Base-by-base conservation (phyloP, 768 basidiomycete species). In the Panaeolus cyanescens region DNA sequence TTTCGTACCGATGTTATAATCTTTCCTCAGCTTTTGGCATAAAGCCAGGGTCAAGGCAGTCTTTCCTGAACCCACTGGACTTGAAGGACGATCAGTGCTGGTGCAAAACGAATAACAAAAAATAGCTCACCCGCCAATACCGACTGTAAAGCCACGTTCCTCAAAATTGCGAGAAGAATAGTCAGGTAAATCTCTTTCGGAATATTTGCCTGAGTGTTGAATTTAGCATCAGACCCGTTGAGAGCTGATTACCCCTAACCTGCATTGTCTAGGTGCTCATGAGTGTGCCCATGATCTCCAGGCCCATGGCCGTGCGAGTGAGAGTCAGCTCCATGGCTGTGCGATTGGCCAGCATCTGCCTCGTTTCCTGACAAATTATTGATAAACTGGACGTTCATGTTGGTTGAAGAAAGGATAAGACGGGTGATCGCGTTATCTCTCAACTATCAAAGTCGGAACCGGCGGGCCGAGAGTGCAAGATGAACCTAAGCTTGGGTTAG, bases 51-150 rank as follows among this genome's bases (percentile, higher is more conserved):
- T 92, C 65, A 98, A 76, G 0, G 96, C 96, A 0, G 96, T 98
- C 80, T 99, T 99, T 3, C 96, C 96, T 2, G 96, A 97, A 9
- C 96, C 96, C n/a, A 99, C 96, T 1, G 96, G 96, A 13, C 45
- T 50, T 9, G 12, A 2, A 3, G 39, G 4, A 20, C n/a, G 25
- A 12, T 50, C 25, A 28, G 25, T 12, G 3, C 4, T 13, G 13
- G n/a, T 31, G 4, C 15, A 28, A 36, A 17, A n/a, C 20, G 3
- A 6, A 34, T 25, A 19, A 15, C 20, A 40, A 20, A 33, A 13
- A 25, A 53, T 13, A 19, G 75, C 89, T 54, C 69, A 96, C 96
- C 96, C 96, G 69, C 96, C 96, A 59, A 99, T 98, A n/a, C 96
- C 96, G 61, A 99, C 80, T 0, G 96, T 99, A 77, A 98, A 99